A percentile compares a stretch with the other conserved stretches of the same genome.
Evolutionary conservation across 805 yeast species (phyloP).

Genomic region (Saccharomycopsis microspora): DNA sequence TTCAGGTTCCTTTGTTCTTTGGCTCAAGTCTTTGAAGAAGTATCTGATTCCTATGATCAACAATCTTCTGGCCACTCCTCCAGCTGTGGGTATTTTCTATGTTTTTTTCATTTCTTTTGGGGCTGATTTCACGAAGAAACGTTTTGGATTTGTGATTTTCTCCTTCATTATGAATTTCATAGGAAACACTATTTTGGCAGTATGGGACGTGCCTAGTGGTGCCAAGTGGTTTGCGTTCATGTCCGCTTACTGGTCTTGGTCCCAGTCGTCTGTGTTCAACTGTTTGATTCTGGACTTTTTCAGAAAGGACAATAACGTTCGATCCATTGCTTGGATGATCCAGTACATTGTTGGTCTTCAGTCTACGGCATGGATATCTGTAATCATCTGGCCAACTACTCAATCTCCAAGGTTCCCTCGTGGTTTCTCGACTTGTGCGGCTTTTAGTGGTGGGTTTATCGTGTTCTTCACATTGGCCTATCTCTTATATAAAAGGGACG

Average conservation of each 20-base stretch:
- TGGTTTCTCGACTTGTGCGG: slow-evolving; percentile 39
- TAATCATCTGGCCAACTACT: slow-evolving; percentile 30
- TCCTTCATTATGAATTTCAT: slow-evolving; percentile 42
- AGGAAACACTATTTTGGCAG: slow-evolving; percentile 44
- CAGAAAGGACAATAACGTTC: slow-evolving; percentile 42
- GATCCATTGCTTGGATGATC: slow-evolving; percentile 45
- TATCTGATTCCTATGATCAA: slow-evolving; percentile 35
- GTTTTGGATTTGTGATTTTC: slow-evolving; percentile 43
- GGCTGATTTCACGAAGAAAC: slow-evolving; percentile 36
- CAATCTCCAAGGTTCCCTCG: slow-evolving; percentile 44
- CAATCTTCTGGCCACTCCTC: slow-evolving; percentile 42
- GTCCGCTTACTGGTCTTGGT: slow-evolving; percentile 49
- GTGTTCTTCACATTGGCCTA: slow-evolving; percentile 21
- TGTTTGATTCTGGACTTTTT: slow-evolving; percentile 47
- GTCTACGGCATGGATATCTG: slow-evolving; percentile 26
- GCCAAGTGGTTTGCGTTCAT: slow-evolving; percentile 60
- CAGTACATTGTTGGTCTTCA: slow-evolving; percentile 40
- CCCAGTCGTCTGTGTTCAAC: slow-evolving; percentile 51
- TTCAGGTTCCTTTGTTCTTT: slow-evolving; percentile 46
- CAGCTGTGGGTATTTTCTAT: slow-evolving; percentile 45
- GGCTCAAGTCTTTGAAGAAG: slow-evolving; percentile 42
- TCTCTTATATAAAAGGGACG: slow-evolving; percentile 30
- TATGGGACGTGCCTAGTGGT: slow-evolving; percentile 44
- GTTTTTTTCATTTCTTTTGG: slow-evolving; percentile 35
- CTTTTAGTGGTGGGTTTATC: slow-evolving; percentile 25